Evolutionary conservation across 1,284 basidiomycete species (phyloP).

Genomic region (Phellinidium pouzarii): DNA sequence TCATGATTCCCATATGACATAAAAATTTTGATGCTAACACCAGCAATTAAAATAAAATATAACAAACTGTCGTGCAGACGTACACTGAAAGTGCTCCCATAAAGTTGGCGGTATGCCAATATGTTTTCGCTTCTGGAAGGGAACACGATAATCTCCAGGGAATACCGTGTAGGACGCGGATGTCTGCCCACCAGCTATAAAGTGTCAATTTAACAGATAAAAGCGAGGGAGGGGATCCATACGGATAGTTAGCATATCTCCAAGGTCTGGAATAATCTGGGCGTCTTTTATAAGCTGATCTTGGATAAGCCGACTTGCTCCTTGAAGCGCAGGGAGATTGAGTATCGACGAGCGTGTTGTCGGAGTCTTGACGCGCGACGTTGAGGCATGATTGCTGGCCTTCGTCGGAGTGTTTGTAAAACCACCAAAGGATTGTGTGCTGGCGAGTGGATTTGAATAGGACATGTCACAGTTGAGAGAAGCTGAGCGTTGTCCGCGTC

Average conservation of each 20-base stretch:
- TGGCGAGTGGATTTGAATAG: background rate
- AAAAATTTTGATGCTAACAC: constrained; percentile 37
- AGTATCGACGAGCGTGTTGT: constrained; percentile 31
- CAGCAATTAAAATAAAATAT: constrained; percentile 30
- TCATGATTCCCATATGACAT: constrained; percentile 78
- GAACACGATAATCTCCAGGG: constrained; percentile 71
- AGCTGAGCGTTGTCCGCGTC: background rate
- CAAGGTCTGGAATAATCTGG: constrained; percentile 65
- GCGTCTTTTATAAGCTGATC: constrained; percentile 66
- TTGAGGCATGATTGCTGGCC: constrained; percentile 9
- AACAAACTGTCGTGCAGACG: constrained; percentile 23
- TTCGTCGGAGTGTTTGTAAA: constrained; percentile 1
- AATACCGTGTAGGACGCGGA: constrained; percentile 72
- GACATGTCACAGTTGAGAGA: constrained; percentile 3
- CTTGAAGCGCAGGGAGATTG: constrained; percentile 57
- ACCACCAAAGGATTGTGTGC: constrained; percentile 3
- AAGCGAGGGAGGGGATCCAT: constrained; percentile 23
- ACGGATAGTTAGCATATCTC: constrained; percentile 56
- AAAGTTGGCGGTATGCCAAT: constrained; percentile 77
- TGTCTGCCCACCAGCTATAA: constrained; percentile 52
- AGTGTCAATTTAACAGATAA: constrained; percentile 13
- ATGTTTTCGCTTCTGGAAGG: constrained; percentile 74
- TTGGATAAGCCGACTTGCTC: constrained; percentile 57
- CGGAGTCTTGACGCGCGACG: constrained; percentile 14
- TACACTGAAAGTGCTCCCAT: constrained; percentile 78